Conservation (phyloP, 202 grass and related monocot genomes). For the Hordeum pubiflorum region DNA sequence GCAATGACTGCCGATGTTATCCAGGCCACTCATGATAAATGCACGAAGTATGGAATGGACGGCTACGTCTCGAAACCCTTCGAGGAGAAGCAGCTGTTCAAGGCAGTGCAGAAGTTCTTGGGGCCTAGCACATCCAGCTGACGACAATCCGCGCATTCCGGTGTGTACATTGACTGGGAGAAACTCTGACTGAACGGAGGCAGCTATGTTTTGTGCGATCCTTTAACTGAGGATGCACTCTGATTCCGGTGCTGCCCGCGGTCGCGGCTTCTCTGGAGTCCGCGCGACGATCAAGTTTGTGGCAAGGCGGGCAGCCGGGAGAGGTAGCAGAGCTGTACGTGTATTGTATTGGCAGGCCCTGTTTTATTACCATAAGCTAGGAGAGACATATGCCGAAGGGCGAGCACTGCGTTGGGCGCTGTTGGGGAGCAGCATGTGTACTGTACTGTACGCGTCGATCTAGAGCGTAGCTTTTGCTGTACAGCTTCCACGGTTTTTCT, state of each 20-base stretch:
- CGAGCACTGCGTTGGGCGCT: background rate
- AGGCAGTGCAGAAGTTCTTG: constrained; percentile 77
- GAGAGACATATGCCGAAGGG: background rate
- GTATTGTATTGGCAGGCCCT: constrained; percentile 26
- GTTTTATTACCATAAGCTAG: constrained; percentile 15
- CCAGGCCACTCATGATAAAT: constrained; percentile 84
- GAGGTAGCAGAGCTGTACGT: constrained; percentile 20
- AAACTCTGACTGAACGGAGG: constrained; percentile 12
- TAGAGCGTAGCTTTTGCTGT: constrained; percentile 29
- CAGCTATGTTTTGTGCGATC: constrained; percentile 21
- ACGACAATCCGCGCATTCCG: background rate
- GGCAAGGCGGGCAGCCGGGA: background rate
- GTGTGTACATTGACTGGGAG: background rate
- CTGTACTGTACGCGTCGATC: background rate
- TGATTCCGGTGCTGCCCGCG: background rate
- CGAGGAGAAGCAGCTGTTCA: constrained; percentile 81
- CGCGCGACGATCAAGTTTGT: background rate
- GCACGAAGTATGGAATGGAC: constrained; percentile 83
- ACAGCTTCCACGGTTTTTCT: constrained; percentile 25
- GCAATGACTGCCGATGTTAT: constrained; percentile 98
- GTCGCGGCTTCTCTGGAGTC: background rate
- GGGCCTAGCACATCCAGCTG: constrained; percentile 29
- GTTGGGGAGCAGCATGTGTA: constrained; percentile 6
- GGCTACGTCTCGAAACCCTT: constrained; percentile 97
- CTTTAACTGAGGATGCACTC: background rate